Evolutionary conservation across 2,329 filamentous ascomycete species (phyloP), one percentile per base, ranked within the genome.

Genomic region (Cytospora piceicola): DNA sequence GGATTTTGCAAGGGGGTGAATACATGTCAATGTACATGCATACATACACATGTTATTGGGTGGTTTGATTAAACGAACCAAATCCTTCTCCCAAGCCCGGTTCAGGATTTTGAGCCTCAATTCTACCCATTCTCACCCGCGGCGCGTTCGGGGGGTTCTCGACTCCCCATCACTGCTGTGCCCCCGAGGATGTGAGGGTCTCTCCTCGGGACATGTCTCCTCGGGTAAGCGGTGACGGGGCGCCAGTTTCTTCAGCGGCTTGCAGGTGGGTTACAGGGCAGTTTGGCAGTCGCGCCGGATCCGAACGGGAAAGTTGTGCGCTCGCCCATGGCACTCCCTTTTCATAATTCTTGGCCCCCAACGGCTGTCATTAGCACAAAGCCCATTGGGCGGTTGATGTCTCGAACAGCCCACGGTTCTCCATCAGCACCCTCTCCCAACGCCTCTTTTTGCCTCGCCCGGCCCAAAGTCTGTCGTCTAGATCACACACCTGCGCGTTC

Each of bases 31-130:
- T n/a, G n/a, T n/a, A 34, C 9, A 15, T 2, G 11, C 9, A 36
- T 9, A 14, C 12, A 15, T 12, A 15, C 11, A 24, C 46, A 49
- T 7, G n/a, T 29, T 56, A 62, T 56, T 54, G 60, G 52, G 36
- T 39, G 36, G 32, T 34, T 24, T 42, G 17, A 29, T 30, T 52
- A 56, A 36, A 62, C 30, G 2, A 36, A 20, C 27, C 27, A 34
- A 52, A 32, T 34, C 34, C 32, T n/a, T 20, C 49, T 24, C 60
- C 59, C 54, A 2, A 14, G 2, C 12, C n/a, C 59, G 52, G 52
- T 66, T 51, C 29, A 57, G 54, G 42, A 66, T 63, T 67, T 68
- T 67, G 66, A 68, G 66, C 66, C 66, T 65, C 66, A 68, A 68
- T 68, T 34, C 8, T 34, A 8, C 6, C 32, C 7, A 9, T 15